A percentile compares a stretch with the other conserved stretches of the same genome.
phyloP scores from a whole-genome alignment of 2,329 filamentous ascomycete species.

The Juglanconis oblonga region DNA sequence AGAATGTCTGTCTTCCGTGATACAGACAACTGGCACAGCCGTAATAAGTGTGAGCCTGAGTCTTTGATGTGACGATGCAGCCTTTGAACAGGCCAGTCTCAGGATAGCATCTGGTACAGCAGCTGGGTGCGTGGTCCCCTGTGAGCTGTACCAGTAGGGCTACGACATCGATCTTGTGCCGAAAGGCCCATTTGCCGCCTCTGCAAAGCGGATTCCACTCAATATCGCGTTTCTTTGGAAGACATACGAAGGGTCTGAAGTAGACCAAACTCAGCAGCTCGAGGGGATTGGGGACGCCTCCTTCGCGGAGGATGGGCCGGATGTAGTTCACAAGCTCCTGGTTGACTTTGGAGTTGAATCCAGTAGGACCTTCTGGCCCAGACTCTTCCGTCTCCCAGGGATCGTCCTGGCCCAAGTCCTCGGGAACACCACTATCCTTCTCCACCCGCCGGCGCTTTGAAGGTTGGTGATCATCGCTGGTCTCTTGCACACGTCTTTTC shows the following conservation, averaged over 20 bases:
- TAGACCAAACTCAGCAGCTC: neutral
- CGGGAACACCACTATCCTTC: neutral
- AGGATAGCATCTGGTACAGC: neutral
- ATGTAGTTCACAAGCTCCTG: neutral
- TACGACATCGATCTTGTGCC: neutral
- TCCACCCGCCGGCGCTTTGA: neutral
- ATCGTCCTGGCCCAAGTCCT: neutral
- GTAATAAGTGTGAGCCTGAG: neutral
- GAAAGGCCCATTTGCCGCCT: neutral
- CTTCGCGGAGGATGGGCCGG: neutral
- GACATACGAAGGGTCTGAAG: neutral
- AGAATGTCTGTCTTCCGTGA: conserved; percentile 7
- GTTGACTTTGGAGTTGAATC: neutral
- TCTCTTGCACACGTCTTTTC: neutral
- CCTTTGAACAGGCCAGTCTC: neutral
- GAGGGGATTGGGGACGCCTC: neutral
- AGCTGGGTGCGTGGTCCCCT: neutral
- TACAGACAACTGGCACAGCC: conserved; percentile 12
- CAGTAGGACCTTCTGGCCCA: neutral
- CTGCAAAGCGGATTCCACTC: neutral
- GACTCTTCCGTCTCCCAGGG: neutral
- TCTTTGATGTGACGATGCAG: neutral
- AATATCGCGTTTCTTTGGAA: neutral
- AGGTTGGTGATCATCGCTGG: neutral
- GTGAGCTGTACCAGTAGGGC: conserved; percentile 4